phyloP scores from a whole-genome alignment of 2,329 filamentous ascomycete genomes.

The Cladophialophora immunda region DNA sequence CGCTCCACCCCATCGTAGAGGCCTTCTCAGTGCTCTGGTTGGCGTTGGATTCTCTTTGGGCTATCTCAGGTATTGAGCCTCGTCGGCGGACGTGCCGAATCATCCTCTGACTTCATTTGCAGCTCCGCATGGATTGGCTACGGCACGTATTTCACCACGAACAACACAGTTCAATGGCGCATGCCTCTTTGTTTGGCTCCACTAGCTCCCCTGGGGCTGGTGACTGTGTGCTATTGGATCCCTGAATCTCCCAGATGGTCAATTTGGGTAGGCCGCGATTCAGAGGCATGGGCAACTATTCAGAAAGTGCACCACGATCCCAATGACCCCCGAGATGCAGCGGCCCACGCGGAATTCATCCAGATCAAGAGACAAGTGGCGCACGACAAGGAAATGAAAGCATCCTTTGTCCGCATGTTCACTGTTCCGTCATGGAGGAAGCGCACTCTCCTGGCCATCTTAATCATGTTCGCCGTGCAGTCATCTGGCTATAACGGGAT shows the following conservation, averaged over 20 bases:
- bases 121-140: slow-evolving; percentile 27
- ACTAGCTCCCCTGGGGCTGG: slow-evolving; percentile 20
- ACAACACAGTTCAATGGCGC: slow-evolving; percentile 22
- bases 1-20: slow-evolving; percentile 44
- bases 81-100: slow-evolving; percentile 9
- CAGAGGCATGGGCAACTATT: slow-evolving; percentile 30
- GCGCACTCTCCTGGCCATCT: slow-evolving; percentile 22
- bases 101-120: neutral
- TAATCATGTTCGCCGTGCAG: slow-evolving; percentile 40
- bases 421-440: slow-evolving; percentile 31
- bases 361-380: slow-evolving; percentile 33
- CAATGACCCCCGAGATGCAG: slow-evolving; percentile 20
- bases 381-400: slow-evolving; percentile 31
- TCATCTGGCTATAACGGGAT: slow-evolving; percentile 44
- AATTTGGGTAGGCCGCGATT: neutral
- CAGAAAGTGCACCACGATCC: slow-evolving; percentile 30
- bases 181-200: slow-evolving; percentile 23
- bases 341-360: slow-evolving; percentile 30
- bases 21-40: slow-evolving; percentile 54
- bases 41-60: slow-evolving; percentile 55
- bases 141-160: slow-evolving; percentile 29
- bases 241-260: no score
- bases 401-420: slow-evolving; percentile 33
- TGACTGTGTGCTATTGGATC: neutral
- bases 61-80: slow-evolving; percentile 47